A percentile compares a stretch with the other conserved stretches of the same genome.
These are phyloP conservation scores for Ceratobasidium sp. DNA, from an alignment of 1,284 basidiomycete genomes.

Conservation along the genomic window DNA sequence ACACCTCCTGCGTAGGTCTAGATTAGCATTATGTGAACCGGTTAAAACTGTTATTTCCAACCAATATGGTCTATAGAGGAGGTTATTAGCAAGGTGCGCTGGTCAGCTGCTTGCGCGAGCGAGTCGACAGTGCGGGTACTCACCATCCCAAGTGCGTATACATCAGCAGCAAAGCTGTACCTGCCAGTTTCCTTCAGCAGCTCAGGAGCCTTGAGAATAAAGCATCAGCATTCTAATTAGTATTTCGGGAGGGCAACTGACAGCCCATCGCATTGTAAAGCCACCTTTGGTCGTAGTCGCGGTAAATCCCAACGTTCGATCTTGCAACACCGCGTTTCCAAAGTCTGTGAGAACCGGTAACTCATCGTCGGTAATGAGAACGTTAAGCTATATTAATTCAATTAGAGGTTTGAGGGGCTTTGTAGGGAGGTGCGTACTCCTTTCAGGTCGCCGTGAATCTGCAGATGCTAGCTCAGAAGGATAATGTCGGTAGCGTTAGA, in stretches of 20 bases:
- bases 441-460: constrained; percentile 26
- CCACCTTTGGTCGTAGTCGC: not conserved
- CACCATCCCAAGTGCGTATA: constrained; percentile 20
- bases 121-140: no score
- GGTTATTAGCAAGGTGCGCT: no score
- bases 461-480: not conserved
- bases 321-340: not conserved
- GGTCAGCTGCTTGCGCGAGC: no score
- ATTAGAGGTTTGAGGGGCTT: not conserved
- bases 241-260: not conserved
- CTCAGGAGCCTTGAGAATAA: not conserved
- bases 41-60: no score
- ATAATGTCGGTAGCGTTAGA: no score
- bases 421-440: not conserved
- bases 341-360: constrained; percentile 10
- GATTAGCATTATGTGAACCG: no score
- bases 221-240: not conserved
- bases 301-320: constrained; percentile 5
- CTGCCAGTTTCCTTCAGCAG: not conserved
- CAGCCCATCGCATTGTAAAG: not conserved
- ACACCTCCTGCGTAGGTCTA: no score
- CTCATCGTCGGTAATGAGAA: not conserved
- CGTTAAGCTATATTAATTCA: not conserved
- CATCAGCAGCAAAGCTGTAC: not conserved
- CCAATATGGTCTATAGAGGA: no score